Evolutionary conservation across 1,284 basidiomycete genomes (phyloP).

Genomic region (Malassezia vespertilionis): DNA sequence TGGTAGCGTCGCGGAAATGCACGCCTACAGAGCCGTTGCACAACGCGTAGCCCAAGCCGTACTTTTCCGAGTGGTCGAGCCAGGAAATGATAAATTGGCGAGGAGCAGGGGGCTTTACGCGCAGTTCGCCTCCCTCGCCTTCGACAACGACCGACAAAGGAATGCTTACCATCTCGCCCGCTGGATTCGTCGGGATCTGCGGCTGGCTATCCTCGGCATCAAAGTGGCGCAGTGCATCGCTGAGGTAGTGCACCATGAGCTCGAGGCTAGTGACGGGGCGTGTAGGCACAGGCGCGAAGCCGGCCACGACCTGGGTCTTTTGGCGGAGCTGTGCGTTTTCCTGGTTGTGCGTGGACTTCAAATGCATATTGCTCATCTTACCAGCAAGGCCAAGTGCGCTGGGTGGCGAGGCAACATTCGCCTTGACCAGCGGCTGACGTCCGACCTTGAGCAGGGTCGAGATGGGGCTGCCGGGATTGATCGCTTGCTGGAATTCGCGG

Average conservation of each 20-base stretch:
- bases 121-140: slow-evolving; percentile 48
- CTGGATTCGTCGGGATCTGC: slow-evolving; percentile 49
- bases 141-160: slow-evolving; percentile 14
- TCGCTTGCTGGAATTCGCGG: slow-evolving; percentile 86
- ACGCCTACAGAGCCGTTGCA: slow-evolving; percentile 89
- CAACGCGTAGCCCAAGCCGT: slow-evolving; percentile 93
- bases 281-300: slow-evolving; percentile 4
- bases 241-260: slow-evolving; percentile 56
- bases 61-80: slow-evolving; percentile 97
- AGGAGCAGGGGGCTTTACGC: slow-evolving; percentile 55
- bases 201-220: slow-evolving; percentile 50
- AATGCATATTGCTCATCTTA: slow-evolving; percentile 18
- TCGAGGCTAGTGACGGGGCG: slow-evolving; percentile 23
- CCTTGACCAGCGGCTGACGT: slow-evolving; percentile 38
- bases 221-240: slow-evolving; percentile 60
- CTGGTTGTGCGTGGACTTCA: slow-evolving; percentile 24
- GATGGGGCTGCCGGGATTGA: slow-evolving; percentile 87
- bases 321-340: slow-evolving; percentile 30
- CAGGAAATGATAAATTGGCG: slow-evolving; percentile 86
- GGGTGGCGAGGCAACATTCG: slow-evolving; percentile 10
- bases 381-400: slow-evolving; percentile 18
- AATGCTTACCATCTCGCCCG: slow-evolving; percentile 12
- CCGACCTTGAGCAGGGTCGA: slow-evolving; percentile 63
- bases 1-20: slow-evolving; percentile 89
- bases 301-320: slow-evolving; percentile 28